Conservation (phyloP, 148 eudicot genomes). For the Nyssa sinensis region DNA sequence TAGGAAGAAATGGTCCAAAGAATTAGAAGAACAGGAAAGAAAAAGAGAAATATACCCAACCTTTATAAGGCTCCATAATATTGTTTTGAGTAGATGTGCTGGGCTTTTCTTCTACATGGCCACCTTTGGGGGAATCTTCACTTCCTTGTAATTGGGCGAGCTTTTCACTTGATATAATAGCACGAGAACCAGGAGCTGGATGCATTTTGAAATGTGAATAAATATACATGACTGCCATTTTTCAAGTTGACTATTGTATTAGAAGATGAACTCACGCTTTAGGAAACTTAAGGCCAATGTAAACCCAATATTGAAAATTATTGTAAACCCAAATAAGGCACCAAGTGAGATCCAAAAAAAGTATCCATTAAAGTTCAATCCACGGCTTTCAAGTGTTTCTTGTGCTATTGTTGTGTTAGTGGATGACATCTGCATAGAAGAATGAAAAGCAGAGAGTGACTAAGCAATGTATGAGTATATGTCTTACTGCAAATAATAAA, state of each 20-base stretch:
- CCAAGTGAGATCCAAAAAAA: slow-evolving; percentile 62
- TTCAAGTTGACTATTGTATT: background rate
- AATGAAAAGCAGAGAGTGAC: background rate
- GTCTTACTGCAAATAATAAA: background rate
- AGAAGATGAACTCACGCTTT: slow-evolving; percentile 47
- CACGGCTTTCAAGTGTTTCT: slow-evolving; percentile 56
- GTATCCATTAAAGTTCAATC: slow-evolving; percentile 47
- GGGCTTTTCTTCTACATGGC: background rate
- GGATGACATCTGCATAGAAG: slow-evolving; percentile 27
- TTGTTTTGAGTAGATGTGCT: slow-evolving; percentile 2
- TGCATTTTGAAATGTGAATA: slow-evolving; percentile 6
- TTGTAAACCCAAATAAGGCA: slow-evolving; percentile 52
- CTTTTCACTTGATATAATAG: slow-evolving; percentile 65
- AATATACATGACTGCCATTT: background rate
- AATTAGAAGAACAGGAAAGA: background rate
- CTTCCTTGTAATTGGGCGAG: slow-evolving; percentile 38
- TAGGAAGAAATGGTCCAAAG: background rate
- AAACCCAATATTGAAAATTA: slow-evolving; percentile 53
- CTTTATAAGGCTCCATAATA: slow-evolving; percentile 27
- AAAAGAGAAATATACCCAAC: slow-evolving; percentile 22
- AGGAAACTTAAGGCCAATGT: slow-evolving; percentile 58
- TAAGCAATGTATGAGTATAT: background rate
- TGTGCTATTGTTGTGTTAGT: slow-evolving; percentile 62
- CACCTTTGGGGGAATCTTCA: slow-evolving; percentile 17
- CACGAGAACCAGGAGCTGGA: slow-evolving; percentile 61